phyloP scores from a whole-genome alignment of 192 early-diverging fungal species.

The Mortierella alpina region DNA sequence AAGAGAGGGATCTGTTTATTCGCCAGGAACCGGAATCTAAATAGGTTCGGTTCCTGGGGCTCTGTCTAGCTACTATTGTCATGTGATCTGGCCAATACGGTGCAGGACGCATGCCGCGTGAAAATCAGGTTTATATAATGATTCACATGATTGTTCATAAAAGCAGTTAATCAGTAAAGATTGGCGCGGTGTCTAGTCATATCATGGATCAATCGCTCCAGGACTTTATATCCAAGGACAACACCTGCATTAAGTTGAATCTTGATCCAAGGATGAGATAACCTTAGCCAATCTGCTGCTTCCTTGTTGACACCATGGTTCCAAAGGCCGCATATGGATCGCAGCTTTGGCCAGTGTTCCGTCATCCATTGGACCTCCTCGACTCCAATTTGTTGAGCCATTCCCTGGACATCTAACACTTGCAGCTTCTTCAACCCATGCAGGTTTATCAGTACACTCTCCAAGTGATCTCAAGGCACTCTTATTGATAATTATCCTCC shows the following conservation, averaged over 20 bases:
- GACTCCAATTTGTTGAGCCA: constrained; percentile 9
- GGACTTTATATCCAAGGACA: no score
- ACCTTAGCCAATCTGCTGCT: constrained; percentile 5
- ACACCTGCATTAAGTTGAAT: background rate
- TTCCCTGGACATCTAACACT: background rate
- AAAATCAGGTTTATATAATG: no score
- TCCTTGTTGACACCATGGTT: constrained; percentile 5
- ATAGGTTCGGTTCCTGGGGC: no score
- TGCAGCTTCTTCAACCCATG: constrained; percentile 3
- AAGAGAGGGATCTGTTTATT: no score
- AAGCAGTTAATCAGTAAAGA: no score
- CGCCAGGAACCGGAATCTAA: no score
- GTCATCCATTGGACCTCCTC: constrained; percentile 15
- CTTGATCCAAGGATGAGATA: background rate
- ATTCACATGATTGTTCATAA: no score
- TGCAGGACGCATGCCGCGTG: no score
- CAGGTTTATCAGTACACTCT: constrained; percentile 14
- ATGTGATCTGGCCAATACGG: no score
- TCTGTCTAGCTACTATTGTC: no score
- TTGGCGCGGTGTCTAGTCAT: no score
- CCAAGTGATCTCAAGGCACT: constrained; percentile 9
- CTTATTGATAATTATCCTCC: background rate
- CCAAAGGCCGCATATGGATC: background rate
- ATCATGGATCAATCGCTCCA: no score
- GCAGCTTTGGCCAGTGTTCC: constrained; percentile 7